Evolutionary conservation across 768 basidiomycete species (phyloP).

Genomic region (Holtermanniella nyarrowii): DNA sequence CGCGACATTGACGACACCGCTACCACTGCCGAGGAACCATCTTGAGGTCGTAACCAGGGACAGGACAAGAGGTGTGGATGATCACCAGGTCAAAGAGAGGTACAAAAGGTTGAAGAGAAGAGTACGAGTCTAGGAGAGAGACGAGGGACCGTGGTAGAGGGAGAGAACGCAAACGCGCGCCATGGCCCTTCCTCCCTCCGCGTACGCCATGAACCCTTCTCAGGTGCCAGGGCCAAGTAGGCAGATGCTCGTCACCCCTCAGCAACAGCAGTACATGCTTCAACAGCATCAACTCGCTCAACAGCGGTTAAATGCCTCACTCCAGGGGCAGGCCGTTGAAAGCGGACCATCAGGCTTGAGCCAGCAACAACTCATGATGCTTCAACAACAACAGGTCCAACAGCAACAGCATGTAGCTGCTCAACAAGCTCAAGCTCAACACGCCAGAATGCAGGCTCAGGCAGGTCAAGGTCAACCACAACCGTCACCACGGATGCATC

Average conservation of each 20-base stretch:
- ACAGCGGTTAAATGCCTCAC: conserved; percentile 3
- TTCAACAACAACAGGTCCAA: conserved; percentile 7
- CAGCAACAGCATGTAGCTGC: conserved; percentile 20
- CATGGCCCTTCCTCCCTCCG: background rate
- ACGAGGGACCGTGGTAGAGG: too few relatives aligned
- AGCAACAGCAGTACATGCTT: conserved; percentile 9
- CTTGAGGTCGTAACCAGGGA: too few relatives aligned
- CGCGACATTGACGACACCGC: too few relatives aligned
- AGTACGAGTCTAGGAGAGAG: too few relatives aligned
- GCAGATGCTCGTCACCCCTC: conserved; percentile 1
- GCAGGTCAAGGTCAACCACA: background rate
- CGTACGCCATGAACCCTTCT: background rate
- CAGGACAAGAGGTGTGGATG: too few relatives aligned
- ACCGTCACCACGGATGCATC: background rate
- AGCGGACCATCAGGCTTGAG: conserved; percentile 4
- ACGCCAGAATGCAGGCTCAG: conserved; percentile 8
- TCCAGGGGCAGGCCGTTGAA: conserved; percentile 2
- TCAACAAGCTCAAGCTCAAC: conserved; percentile 24
- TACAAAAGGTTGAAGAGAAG: too few relatives aligned
- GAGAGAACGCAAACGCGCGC: too few relatives aligned
- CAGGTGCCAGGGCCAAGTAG: background rate
- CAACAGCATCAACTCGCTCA: conserved; percentile 13
- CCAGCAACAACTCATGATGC: conserved; percentile 9
- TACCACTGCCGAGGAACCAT: too few relatives aligned
- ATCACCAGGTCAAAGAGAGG: too few relatives aligned